Percentiles rank a stretch among this genome's conserved stretches.
phyloP scores from a whole-genome alignment of 2,329 filamentous ascomycete genomes.

The Fusarium armeniacum region DNA sequence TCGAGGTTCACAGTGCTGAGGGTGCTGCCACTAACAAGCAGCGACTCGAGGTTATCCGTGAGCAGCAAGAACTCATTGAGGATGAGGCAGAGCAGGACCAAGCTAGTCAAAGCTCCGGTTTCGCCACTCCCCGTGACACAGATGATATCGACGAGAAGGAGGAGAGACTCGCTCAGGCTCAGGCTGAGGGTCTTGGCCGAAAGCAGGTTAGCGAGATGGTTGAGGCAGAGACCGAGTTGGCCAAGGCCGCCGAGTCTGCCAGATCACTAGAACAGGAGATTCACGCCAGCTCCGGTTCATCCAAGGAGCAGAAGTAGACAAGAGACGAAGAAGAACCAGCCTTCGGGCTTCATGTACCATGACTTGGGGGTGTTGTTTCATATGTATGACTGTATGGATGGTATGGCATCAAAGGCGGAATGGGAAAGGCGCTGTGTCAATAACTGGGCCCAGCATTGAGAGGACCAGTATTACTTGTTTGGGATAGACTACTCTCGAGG shows the following conservation, averaged over 20 bases:
- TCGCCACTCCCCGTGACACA: slow-evolving; percentile 83
- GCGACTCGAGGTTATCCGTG: slow-evolving; percentile 96
- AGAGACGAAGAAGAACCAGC: slow-evolving; percentile 10
- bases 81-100: slow-evolving; percentile 96
- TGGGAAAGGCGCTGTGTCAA: slow-evolving; percentile 50
- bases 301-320: slow-evolving; percentile 55
- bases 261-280: slow-evolving; percentile 44
- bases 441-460: slow-evolving; percentile 41
- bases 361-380: slow-evolving; percentile 48
- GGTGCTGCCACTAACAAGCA: slow-evolving; percentile 99
- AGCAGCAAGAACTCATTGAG: slow-evolving; percentile 97
- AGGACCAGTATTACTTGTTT: slow-evolving; percentile 40
- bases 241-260: slow-evolving; percentile 49
- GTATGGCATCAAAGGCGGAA: slow-evolving; percentile 48
- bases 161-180: slow-evolving; percentile 71
- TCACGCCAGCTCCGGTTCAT: slow-evolving; percentile 47
- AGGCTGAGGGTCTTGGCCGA: slow-evolving; percentile 62
- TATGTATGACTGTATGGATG: slow-evolving; percentile 52
- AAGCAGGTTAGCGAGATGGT: slow-evolving; percentile 67
- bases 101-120: slow-evolving; percentile 80
- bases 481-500: slow-evolving; percentile 51
- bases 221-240: slow-evolving; percentile 67
- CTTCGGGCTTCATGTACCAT: slow-evolving; percentile 45
- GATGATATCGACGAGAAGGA: slow-evolving; percentile 97
- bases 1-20: slow-evolving; percentile 96